Conservation (phyloP, 2,329 filamentous ascomycete species). For the Aspergillus hiratsukae region DNA sequence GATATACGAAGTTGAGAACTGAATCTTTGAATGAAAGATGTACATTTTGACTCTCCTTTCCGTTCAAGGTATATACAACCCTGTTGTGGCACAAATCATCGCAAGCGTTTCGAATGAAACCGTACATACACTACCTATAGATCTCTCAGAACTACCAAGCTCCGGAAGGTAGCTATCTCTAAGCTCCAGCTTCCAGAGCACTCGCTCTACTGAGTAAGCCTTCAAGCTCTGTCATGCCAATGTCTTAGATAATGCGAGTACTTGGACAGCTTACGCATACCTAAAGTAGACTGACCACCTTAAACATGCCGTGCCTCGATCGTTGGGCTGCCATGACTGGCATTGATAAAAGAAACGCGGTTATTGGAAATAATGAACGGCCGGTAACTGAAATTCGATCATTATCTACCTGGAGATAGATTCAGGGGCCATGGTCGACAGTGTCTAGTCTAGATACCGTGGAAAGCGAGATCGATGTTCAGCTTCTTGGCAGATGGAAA, state of each 20-base stretch:
- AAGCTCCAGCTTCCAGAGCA: neutral
- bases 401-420: neutral
- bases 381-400: neutral
- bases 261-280: neutral
- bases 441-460: slow-evolving; percentile 10
- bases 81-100: neutral
- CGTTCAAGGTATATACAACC: neutral
- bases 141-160: too few relatives aligned
- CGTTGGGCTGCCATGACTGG: too few relatives aligned
- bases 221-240: neutral
- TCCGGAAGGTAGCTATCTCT: neutral
- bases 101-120: neutral
- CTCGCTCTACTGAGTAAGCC: neutral
- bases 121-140: too few relatives aligned
- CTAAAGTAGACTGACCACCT: neutral
- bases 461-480: slow-evolving; percentile 6
- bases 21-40: neutral
- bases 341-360: too few relatives aligned
- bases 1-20: neutral
- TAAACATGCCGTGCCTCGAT: neutral
- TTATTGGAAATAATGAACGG: neutral
- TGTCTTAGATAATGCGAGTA: neutral
- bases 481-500: slow-evolving; percentile 45
- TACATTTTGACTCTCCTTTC: neutral
- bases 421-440: slow-evolving; percentile 9